phyloP scores from a whole-genome alignment of 139 green algal species.

The Micractinium sp. region DNA sequence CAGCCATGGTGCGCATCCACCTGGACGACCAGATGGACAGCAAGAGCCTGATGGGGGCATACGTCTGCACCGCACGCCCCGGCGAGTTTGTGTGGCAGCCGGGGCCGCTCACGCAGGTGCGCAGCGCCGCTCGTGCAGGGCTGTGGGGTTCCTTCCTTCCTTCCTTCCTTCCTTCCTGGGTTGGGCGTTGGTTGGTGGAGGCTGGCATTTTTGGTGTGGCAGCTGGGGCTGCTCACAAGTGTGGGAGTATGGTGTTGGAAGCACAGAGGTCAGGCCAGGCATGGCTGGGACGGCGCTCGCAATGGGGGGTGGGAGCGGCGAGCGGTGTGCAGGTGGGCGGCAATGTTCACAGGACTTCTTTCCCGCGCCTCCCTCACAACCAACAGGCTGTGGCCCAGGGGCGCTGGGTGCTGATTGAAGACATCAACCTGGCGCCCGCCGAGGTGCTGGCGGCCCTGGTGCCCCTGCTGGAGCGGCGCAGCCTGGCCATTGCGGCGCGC shows the following conservation, averaged over 20 bases:
- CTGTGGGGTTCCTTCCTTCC: background rate
- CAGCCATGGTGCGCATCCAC: constrained; percentile 82
- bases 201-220: too few relatives aligned
- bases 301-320: too few relatives aligned
- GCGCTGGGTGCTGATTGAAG: constrained; percentile 95
- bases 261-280: too few relatives aligned
- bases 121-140: background rate
- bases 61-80: constrained; percentile 88
- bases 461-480: constrained; percentile 83
- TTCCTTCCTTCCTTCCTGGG: background rate
- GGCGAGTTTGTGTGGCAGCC: constrained; percentile 97
- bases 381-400: constrained; percentile 79
- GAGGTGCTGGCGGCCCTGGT: constrained; percentile 92
- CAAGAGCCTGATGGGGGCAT: constrained; percentile 94
- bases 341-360: too few relatives aligned
- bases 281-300: too few relatives aligned
- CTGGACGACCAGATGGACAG: constrained; percentile 97
- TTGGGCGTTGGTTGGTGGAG: background rate
- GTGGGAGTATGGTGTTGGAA: too few relatives aligned
- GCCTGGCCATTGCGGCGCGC: constrained; percentile 76
- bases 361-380: too few relatives aligned
- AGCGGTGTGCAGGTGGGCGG: too few relatives aligned
- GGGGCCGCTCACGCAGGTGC: constrained; percentile 85
- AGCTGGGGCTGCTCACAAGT: too few relatives aligned
- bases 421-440: constrained; percentile 90